Evolutionary conservation across 805 yeast genomes (phyloP).

Genomic region (Schwanniomyces yamadae): DNA sequence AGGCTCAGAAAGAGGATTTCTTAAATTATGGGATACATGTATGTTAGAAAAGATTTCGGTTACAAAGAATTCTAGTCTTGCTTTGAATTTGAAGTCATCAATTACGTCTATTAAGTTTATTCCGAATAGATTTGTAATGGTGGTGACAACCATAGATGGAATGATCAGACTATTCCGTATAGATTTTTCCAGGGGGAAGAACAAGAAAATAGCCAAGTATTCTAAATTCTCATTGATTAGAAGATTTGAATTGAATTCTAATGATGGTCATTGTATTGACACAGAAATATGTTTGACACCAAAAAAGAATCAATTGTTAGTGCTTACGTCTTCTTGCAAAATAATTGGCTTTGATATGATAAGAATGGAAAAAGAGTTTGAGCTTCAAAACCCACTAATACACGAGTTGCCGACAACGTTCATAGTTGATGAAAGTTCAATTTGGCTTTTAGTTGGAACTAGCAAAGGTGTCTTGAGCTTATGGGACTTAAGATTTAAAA

Average conservation of each 20-base stretch:
- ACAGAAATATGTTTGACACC: constrained; percentile 41
- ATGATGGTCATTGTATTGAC: constrained; percentile 44
- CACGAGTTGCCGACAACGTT: constrained; percentile 70
- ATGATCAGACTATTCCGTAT: constrained; percentile 36
- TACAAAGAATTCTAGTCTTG: constrained; percentile 44
- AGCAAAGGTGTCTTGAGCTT: constrained; percentile 67
- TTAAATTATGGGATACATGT: constrained; percentile 76
- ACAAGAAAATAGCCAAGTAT: constrained; percentile 28
- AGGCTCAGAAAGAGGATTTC: constrained; percentile 70
- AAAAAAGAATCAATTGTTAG: constrained; percentile 44
- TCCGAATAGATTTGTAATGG: constrained; percentile 55
- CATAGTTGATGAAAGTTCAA: constrained; percentile 48
- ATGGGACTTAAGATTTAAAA: constrained; percentile 76
- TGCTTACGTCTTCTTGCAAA: constrained; percentile 52
- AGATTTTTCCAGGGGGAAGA: constrained; percentile 34
- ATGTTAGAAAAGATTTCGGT: constrained; percentile 63
- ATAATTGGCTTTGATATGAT: constrained; percentile 59
- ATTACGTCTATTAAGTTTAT: constrained; percentile 53
- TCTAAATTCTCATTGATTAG: constrained; percentile 36
- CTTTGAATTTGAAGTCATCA: constrained; percentile 47
- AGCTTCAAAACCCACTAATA: constrained; percentile 52
- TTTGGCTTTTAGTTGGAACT: constrained; percentile 78
- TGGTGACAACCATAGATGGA: constrained; percentile 53
- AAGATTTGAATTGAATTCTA: constrained; percentile 33
- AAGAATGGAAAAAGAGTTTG: constrained; percentile 43